Base-by-base conservation (phyloP, 192 early-diverging fungal species). In the Linnemannia schmuckeri region DNA sequence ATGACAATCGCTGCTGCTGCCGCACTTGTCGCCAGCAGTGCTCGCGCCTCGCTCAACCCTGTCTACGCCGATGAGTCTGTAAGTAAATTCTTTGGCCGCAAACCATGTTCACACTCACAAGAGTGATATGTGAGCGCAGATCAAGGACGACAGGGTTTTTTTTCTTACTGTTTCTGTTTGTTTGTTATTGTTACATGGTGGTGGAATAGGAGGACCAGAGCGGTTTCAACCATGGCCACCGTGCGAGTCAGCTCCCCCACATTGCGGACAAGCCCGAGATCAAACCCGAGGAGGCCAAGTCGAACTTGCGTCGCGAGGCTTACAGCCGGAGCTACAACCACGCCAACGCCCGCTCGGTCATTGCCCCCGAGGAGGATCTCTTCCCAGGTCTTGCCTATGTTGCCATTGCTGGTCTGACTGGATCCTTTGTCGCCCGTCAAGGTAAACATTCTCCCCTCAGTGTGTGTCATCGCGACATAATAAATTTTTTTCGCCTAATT, bases 291-390 rank as follows among this genome's bases (percentile, higher is more conserved):
- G 54, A 68, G n/a, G 38, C 6, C 24, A 24, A 68, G 38, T 18
- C 42, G 6, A 69, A 61, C 55, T 17, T 37, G 35, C 75, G 37
- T 52, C 30, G 38, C 72, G 27, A 42, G 17, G 17, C 42, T 3
- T 27, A 38, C 72, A 74, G 46, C 47, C 44, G 30, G 20, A 74
- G 54, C 17, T 18, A 7, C 63, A 68, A 40, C 61, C 49, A 46
- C 38, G 24, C 63, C 76, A 68, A 30, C 13, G 33, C 61, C 7
- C 74, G 49, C 20, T 35, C 47, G 74, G 22, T 77, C 6, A 7
- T 76, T 54, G 75, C 76, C 0, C n/a, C 76, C 76, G 76, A 77
- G 63, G 76, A 77, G 41, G 63, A 77, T 1, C 76, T 77, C 61
- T 66, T 79, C n/a, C 70, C 78, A 1, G 70, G 70, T 3, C 40